These are phyloP conservation scores for Populus hybrid DNA, from an alignment of 441 rosid genomes.

Conservation along the genomic window DNA sequence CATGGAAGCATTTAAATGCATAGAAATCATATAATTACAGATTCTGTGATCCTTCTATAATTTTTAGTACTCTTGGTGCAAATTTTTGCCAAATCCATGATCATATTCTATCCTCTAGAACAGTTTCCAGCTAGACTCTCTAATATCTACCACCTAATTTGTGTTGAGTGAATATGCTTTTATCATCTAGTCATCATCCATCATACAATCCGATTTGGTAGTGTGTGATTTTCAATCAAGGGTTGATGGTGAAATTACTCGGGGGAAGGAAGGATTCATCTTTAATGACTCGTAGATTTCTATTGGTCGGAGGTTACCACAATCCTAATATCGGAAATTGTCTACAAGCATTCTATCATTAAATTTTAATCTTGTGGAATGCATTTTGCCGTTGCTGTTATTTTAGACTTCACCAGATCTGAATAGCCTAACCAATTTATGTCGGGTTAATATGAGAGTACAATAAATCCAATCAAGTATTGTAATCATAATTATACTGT, in stretches of 20 bases:
- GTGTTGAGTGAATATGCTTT: too few relatives aligned
- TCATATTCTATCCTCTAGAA: not conserved
- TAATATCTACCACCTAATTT: not conserved
- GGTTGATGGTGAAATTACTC: not conserved
- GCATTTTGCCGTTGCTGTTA: too few relatives aligned
- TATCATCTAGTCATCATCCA: not conserved
- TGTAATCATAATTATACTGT: too few relatives aligned
- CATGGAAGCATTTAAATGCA: not conserved
- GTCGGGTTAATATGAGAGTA: not conserved
- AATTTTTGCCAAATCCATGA: not conserved
- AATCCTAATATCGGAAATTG: not conserved
- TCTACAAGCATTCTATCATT: not conserved
- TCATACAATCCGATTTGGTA: not conserved
- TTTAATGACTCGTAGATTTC: not conserved
- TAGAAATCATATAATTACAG: not conserved
- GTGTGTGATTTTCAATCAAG: not conserved
- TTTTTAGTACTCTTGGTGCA: not conserved
- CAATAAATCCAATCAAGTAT: not conserved
- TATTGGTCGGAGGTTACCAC: not conserved
- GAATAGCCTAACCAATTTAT: too few relatives aligned
- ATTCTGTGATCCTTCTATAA: not conserved
- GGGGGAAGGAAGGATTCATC: not conserved
- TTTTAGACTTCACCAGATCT: too few relatives aligned
- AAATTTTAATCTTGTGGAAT: too few relatives aligned
- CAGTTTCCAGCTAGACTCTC: not conserved